Base-by-base conservation (phyloP, 2,329 filamentous ascomycete species). In the Cercospora beticola region DNA sequence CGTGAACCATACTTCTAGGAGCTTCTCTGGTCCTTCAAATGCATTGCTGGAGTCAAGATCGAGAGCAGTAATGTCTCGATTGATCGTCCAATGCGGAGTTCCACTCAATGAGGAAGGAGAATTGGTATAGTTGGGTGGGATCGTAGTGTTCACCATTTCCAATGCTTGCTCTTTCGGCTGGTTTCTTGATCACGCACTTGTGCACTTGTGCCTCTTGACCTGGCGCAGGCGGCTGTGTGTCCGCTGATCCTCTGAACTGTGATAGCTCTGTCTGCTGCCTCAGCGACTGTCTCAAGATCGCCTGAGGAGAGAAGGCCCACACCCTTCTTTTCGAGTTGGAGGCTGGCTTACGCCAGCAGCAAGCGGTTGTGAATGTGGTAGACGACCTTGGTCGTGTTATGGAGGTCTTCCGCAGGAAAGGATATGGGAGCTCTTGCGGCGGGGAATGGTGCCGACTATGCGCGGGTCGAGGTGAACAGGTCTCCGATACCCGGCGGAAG, bases 261-360 rank as follows among this genome's bases (percentile, higher is more conserved):
- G 31, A 57, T 57, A 95, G 93, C 93, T 92, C 93, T 93, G 91
- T 93, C 93, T 96, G 89, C 92, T 89, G 87, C 92, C 89, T 92
- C 96, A 93, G 94, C 92, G 92, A 94, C 94, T 88, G 89, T 59
- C 58, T 90, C 86, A 91, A 56, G 67, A 92, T 86, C 92, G 93
- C 87, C 89, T 92, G 92, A 94, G 92, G 85, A 94, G 91, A 95
- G 92, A 93, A 95, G 93, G 92, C 93, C 92, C 93, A 95, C 91
- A 75, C 69, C 74, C 82, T 85, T 86, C 85, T 83, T 81, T 70
- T 36, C 81, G 76, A 77, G 76, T 78, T 82, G 82, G 85, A 87
- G 87, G 92, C 91, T 94, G 92, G 93, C 92, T 88, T 87, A 79
- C 91, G 91, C 92, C 92, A 93, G 91, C 91, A 88, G 86, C 88